Base-by-base conservation (phyloP, 2,329 filamentous ascomycete species). In the Phyllosticta paracitricarpa region DNA sequence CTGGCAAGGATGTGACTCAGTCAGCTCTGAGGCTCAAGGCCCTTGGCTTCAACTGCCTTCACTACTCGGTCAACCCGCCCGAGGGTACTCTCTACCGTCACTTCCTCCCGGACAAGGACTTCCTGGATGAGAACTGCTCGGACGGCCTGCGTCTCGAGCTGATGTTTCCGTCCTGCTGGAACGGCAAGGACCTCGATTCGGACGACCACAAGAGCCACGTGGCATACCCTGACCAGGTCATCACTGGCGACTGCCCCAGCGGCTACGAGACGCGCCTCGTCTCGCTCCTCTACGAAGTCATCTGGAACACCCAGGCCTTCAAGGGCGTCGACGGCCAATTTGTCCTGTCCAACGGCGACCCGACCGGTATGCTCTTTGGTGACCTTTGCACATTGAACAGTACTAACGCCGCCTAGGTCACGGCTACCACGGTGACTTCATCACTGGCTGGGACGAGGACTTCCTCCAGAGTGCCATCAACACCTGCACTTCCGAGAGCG, bases 11-110 rank as follows among this genome's bases (percentile, higher is more conserved):
- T 63, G 82, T 83, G 68, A 88, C 86, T 10, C 91, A 96, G 77
- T 73, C 75, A 17, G 83, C 86, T 58, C 82, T 97, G 48, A 78
- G 77, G 57, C 88, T 96, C 78, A 91, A 92, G 64, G 90, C 92
- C 9, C 68, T 97, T 28, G 93, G 94, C 3, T 96, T 96, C 83
- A 97, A 97, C 80, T 97, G 94, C 76, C 77, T 99, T 63, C 87
- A 97, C 82, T 97, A 97, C 71, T 69, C 68, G 33, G 78, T 75
- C 25, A 68, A 68, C 19, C 62, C 74, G 0, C 78, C 88, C 2
- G 91, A 96, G 73, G 81, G 82, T 1, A 88, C 91, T 14, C 81
- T 96, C 40, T 88, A 85, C 73, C 90, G 92, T 66, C 92, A 96
- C 74, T 86, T 84, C 71, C 69, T 97, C 67, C 92, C 93, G 0